Percentiles rank a stretch among this genome's conserved stretches.
Conservation (phyloP, 2,329 filamentous ascomycete genomes). For the Didymosphaeria variabile region DNA sequence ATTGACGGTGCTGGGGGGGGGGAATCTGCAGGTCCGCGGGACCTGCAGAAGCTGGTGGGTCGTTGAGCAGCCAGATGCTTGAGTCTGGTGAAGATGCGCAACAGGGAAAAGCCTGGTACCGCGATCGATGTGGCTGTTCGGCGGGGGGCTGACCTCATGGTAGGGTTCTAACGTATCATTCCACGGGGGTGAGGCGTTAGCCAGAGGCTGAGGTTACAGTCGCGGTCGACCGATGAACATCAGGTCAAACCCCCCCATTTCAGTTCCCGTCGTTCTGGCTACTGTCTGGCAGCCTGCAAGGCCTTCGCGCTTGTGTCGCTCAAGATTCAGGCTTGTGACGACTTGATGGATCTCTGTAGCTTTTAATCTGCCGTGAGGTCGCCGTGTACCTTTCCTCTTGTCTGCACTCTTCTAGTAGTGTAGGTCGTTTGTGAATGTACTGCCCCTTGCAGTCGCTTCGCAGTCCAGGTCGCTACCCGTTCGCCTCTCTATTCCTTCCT, state of each 20-base stretch:
- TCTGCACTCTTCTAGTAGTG: conserved; percentile 23
- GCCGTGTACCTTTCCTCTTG: conserved; percentile 23
- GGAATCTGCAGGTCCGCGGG: conserved; percentile 25
- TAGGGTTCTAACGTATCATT: conserved; percentile 43
- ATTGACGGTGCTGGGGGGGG: conserved; percentile 24
- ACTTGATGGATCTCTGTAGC: conserved; percentile 22
- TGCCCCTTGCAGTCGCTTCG: conserved; percentile 42
- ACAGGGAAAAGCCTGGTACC: conserved; percentile 8
- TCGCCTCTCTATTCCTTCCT: conserved; percentile 27
- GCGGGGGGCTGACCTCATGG: conserved; percentile 32
- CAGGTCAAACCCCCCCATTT: conserved; percentile 34
- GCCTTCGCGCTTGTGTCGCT: conserved; percentile 28
- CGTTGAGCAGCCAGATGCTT: conserved; percentile 11
- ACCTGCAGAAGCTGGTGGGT: conserved; percentile 20
- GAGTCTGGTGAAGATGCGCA: conserved; percentile 10
- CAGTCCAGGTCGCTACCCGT: conserved; percentile 37
- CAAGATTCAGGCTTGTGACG: conserved; percentile 23
- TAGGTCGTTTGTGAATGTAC: conserved; percentile 18
- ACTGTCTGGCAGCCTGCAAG: conserved; percentile 37
- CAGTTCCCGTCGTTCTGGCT: conserved; percentile 26
- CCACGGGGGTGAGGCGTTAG: conserved; percentile 34
- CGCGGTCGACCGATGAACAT: conserved; percentile 31
- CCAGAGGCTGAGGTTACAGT: conserved; percentile 45
- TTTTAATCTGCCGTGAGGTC: conserved; percentile 29
- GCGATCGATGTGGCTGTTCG: conserved; percentile 29